Evolutionary conservation across 2,329 filamentous ascomycete species (phyloP).

Genomic region (Botryotinia globosa): DNA sequence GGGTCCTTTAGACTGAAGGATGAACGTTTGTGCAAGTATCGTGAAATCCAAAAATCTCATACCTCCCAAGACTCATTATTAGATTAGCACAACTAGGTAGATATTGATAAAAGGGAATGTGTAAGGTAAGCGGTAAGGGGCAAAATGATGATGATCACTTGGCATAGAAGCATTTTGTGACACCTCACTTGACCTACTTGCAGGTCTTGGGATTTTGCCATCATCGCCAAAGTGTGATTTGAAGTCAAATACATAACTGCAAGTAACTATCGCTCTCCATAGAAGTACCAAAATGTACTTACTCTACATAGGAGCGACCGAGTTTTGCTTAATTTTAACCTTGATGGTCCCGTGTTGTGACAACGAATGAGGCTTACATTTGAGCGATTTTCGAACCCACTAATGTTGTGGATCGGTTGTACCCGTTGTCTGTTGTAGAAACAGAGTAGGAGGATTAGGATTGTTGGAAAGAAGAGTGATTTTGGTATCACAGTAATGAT

Average conservation of each 20-base stretch:
- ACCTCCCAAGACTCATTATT: neutral
- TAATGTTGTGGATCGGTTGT: slow-evolving; percentile 12
- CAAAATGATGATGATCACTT: neutral
- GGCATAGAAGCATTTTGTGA: neutral
- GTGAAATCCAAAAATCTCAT: neutral
- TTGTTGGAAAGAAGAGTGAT: neutral
- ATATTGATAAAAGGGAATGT: neutral
- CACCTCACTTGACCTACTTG: neutral
- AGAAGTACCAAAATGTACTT: neutral
- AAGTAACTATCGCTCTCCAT: neutral
- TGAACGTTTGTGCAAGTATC: neutral
- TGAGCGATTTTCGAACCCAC: slow-evolving; percentile 15
- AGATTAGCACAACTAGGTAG: neutral
- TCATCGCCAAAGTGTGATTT: neutral
- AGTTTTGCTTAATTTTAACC: neutral
- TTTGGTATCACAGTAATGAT: neutral
- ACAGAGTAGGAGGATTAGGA: neutral
- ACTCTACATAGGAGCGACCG: neutral
- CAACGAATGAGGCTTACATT: slow-evolving; percentile 10
- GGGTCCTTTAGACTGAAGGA: neutral
- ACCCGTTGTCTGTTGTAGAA: neutral
- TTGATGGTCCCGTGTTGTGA: slow-evolving; percentile 11
- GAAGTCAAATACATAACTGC: neutral
- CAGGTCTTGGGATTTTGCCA: slow-evolving; percentile 1
- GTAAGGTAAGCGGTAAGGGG: neutral